Base-by-base conservation (phyloP, 208 protist species). In the Trypanosoma scelopori region DNA sequence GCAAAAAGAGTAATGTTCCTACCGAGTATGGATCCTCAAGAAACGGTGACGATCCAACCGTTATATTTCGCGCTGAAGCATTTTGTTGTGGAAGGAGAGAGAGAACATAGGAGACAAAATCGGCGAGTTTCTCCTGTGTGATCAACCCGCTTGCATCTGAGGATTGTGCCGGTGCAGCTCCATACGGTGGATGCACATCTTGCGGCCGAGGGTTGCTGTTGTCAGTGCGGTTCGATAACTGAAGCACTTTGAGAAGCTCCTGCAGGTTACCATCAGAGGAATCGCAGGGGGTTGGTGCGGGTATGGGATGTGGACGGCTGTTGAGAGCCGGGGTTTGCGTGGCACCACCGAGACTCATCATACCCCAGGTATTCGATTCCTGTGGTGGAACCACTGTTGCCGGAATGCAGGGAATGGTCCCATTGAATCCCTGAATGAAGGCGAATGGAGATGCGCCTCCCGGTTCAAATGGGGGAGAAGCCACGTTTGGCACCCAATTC, bases 1-100 rank as follows among this genome's bases (percentile, higher is more conserved):
- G 66, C n/a, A 72, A 58, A 58, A 59, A 72, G 12, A 72, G 57
- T 12, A 72, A 55, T 27, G 66, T 65, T 49, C 66, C 66, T n/a
- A 57, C 22, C 3, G 48, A 15, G 41, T 20, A 15, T 25, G 49
- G 57, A 11, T 65, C 66, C 20, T 72, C 66, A 39, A 72, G 47
- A n/a, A 57, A 20, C 22, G 66, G 55, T 7, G 66, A 72, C 12
- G 57, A n/a, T 16, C 20, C 37, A 27, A 72, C 51, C 1, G 50
- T 58, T 27, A 72, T 46, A 41, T 1, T 58, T 16, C 57, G 66
- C 18, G 16, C n/a, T 22, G 23, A 32, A 6, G 47, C 16, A 25
- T 28, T 28, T 35, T 32, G 56, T 28, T 72, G 47, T 12, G 37
- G 9, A 23, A 72, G 23, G 16, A 72, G 16, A 37, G 49, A 60